Conservation (phyloP, 2,329 filamentous ascomycete species). For the Paramyrothecium roridum region DNA sequence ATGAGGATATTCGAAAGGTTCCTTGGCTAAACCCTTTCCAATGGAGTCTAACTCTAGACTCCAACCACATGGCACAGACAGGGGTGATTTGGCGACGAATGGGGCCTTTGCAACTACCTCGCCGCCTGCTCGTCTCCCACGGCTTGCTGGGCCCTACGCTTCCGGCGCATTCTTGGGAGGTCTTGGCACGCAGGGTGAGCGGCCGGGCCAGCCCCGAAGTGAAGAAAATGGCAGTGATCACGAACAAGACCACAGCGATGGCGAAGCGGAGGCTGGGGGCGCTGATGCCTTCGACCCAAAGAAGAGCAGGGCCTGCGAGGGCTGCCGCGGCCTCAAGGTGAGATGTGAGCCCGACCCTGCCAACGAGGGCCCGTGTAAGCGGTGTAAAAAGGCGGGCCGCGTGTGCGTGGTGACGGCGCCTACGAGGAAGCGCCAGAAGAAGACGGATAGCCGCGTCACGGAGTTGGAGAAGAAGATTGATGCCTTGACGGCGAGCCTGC, state of each 20-base stretch:
- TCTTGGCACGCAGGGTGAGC: not conserved
- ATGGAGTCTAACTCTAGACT: not conserved
- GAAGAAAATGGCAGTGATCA: conserved; percentile 9
- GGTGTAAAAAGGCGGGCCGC: conserved; percentile 78
- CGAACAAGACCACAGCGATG: conserved; percentile 7
- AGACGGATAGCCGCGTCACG: conserved; percentile 83
- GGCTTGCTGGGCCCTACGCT: not conserved
- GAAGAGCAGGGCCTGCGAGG: conserved; percentile 70
- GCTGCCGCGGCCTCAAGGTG: conserved; percentile 74
- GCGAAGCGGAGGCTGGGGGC: conserved; percentile 11
- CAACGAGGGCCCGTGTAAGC: conserved; percentile 64
- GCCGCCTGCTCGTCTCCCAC: not conserved
- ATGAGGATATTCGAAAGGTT: too few species aligned
- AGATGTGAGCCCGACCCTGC: conserved; percentile 74
- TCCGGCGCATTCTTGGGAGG: not conserved
- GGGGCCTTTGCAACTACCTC: not conserved
- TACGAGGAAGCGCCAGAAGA: conserved; percentile 79
- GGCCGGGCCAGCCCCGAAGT: not conserved
- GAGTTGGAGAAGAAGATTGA: conserved; percentile 94
- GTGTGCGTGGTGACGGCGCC: conserved; percentile 74
- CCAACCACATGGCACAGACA: not conserved
- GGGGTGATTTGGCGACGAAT: too few species aligned
- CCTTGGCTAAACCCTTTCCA: too few species aligned
- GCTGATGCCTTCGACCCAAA: conserved; percentile 49
- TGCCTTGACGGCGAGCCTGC: conserved; percentile 75